Percentiles rank a stretch among this genome's conserved stretches.
Evolutionary conservation across 2,329 filamentous ascomycete species (phyloP).

Genomic region (Pseudogymnoascus sp.): DNA sequence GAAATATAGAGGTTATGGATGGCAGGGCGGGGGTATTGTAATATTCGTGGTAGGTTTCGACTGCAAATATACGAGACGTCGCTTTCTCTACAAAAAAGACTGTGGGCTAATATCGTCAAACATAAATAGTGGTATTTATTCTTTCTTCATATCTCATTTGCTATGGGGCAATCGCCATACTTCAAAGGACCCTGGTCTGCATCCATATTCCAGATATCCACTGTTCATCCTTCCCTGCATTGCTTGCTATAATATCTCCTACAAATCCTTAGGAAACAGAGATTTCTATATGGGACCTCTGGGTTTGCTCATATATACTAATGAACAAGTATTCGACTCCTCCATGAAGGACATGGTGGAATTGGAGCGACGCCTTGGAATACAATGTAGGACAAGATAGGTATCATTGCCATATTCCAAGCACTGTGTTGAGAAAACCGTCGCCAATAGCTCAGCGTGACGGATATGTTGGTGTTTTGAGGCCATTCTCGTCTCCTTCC

Average conservation of each 20-base stretch:
- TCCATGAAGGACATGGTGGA: neutral
- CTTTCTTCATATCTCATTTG: neutral
- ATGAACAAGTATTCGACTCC: neutral
- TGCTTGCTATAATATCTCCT: neutral
- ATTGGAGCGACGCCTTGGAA: neutral
- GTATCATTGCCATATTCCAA: neutral
- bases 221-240: neutral
- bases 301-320: neutral
- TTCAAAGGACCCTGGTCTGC: neutral
- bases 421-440: neutral
- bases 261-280: neutral
- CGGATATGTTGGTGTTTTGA: slow-evolving; percentile 82
- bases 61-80: neutral
- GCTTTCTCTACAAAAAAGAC: neutral
- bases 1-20: neutral
- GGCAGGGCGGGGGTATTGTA: neutral
- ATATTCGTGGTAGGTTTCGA: neutral
- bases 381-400: neutral
- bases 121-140: neutral
- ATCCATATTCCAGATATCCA: neutral
- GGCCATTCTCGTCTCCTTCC: slow-evolving; percentile 63
- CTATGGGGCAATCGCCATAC: neutral
- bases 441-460: slow-evolving; percentile 47
- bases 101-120: neutral
- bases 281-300: neutral